A percentile compares a stretch with the other conserved stretches of the same genome.
These are phyloP conservation scores for Haematococcus lacustris DNA, from an alignment of 139 green algal genomes.

Conservation along the genomic window DNA sequence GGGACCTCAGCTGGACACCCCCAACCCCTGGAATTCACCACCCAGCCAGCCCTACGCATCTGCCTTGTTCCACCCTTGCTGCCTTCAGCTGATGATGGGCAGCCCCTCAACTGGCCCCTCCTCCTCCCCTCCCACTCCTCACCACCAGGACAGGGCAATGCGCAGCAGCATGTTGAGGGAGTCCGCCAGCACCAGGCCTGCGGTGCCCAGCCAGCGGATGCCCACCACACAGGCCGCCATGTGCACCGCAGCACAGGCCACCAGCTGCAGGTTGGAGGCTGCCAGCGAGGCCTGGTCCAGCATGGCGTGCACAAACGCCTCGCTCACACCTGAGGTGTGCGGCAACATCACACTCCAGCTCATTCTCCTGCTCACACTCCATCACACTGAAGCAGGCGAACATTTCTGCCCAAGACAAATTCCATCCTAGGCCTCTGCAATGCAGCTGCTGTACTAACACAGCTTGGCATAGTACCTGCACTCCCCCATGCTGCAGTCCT, in stretches of 20 bases:
- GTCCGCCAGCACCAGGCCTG: slow-evolving; percentile 68
- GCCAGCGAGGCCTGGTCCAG: slow-evolving; percentile 35
- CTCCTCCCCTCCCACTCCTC: too few relatives aligned
- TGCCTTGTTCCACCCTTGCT: too few relatives aligned
- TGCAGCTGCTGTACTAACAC: not conserved
- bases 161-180: slow-evolving; percentile 66
- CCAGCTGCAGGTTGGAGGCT: slow-evolving; percentile 49
- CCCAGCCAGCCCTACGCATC: too few relatives aligned
- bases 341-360: not conserved
- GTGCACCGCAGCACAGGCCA: slow-evolving; percentile 46
- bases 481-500: too few relatives aligned
- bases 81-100: too few relatives aligned
- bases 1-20: too few relatives aligned
- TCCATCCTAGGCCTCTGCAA: not conserved
- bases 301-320: slow-evolving; percentile 78
- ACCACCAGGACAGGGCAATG: slow-evolving; percentile 61
- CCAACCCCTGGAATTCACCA: too few relatives aligned
- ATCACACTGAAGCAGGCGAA: not conserved
- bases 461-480: not conserved
- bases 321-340: slow-evolving; percentile 51
- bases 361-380: not conserved
- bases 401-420: not conserved
- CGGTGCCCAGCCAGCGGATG: slow-evolving; percentile 28
- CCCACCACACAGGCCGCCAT: slow-evolving; percentile 37
- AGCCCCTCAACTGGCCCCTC: too few relatives aligned